Evolutionary conservation across 2,329 filamentous ascomycete genomes (phyloP), one percentile per base, ranked within the genome.

Genomic region (Chrysosporium queenslandicum): DNA sequence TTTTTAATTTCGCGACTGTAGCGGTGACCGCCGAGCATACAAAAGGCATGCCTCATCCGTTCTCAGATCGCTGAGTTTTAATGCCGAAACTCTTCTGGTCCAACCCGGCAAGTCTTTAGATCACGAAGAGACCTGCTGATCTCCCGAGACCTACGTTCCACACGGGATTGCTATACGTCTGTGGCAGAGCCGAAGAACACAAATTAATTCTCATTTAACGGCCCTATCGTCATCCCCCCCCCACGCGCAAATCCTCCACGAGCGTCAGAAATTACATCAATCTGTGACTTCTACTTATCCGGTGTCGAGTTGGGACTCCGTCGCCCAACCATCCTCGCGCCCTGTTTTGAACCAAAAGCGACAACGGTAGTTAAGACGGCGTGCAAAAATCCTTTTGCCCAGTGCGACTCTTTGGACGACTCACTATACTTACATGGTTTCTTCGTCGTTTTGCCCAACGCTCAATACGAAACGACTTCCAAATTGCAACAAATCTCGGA

Each of bases 201-300:
- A 50, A 21, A 50, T 34, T 16, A 30, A 37, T 34, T 25, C 29
- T 36, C 16, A 34, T 34, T 32, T 30, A 18, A 16, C 18, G 29
- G 12, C 30, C 30, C 36, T 27, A 23, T 49, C 21, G 3, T 27
- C 42, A 3, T 16, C 11, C 23, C n/a, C 23, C 14, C 11, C 37
- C 11, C 16, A 6, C 29, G 23, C 37, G 47, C 25, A 32, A 7
- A 23, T 16, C 36, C 23, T 16, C 34, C 12, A 30, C 37, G n/a
- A 25, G 45, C 37, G 45, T 47, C 46, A 23, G 37, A 16, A 40
- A 41, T 41, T 12, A 16, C 47, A 42, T 42, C 7, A 30, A n/a
- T 14, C n/a, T 27, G 34, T 30, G 34, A 30, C 46, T 20, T 39
- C 30, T 3, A 37, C 18, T 20, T 36, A 4, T 4, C 29, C 12